phyloP scores from a whole-genome alignment of 1,139 yeast genomes.

The Geotrichum macrosporum region DNA sequence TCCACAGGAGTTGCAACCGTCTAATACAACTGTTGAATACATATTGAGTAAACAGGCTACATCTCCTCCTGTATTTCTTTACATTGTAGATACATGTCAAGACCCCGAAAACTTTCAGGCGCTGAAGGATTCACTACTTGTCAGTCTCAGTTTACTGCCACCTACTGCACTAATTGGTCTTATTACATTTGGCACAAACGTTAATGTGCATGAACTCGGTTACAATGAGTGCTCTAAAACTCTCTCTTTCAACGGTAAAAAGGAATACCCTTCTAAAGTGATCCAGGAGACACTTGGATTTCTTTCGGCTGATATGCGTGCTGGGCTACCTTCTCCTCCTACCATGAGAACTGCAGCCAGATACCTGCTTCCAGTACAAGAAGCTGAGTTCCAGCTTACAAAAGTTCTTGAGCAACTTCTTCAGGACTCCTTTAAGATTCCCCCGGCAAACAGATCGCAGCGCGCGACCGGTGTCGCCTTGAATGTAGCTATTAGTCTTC shows the following conservation, averaged over 20 bases:
- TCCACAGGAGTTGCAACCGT: slow-evolving; percentile 39
- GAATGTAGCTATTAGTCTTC: slow-evolving; percentile 52
- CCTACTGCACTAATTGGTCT: slow-evolving; percentile 47
- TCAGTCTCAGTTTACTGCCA: slow-evolving; percentile 57
- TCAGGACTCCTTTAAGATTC: slow-evolving; percentile 52
- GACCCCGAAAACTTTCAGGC: slow-evolving; percentile 49
- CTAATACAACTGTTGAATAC: slow-evolving; percentile 58
- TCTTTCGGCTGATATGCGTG: slow-evolving; percentile 41
- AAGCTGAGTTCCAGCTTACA: slow-evolving; percentile 55
- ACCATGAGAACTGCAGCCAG: slow-evolving; percentile 27
- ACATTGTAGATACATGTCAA: slow-evolving; percentile 64
- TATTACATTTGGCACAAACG: slow-evolving; percentile 61
- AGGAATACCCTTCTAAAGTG: slow-evolving; percentile 50
- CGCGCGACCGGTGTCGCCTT: slow-evolving; percentile 67
- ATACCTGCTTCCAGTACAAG: slow-evolving; percentile 36
- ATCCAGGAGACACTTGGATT: slow-evolving; percentile 54
- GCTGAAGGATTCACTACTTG: slow-evolving; percentile 52
- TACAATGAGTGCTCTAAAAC: slow-evolving; percentile 36
- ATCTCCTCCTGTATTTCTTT: slow-evolving; percentile 49
- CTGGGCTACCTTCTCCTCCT: slow-evolving; percentile 12
- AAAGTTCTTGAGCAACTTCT: slow-evolving; percentile 51
- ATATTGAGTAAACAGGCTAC: slow-evolving; percentile 45
- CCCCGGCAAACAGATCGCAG: slow-evolving; percentile 46
- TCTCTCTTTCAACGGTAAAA: slow-evolving; percentile 57
- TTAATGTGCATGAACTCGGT: slow-evolving; percentile 56